These are phyloP conservation scores for Lactarius quietus DNA, from an alignment of 768 basidiomycete genomes.

Conservation along the genomic window DNA sequence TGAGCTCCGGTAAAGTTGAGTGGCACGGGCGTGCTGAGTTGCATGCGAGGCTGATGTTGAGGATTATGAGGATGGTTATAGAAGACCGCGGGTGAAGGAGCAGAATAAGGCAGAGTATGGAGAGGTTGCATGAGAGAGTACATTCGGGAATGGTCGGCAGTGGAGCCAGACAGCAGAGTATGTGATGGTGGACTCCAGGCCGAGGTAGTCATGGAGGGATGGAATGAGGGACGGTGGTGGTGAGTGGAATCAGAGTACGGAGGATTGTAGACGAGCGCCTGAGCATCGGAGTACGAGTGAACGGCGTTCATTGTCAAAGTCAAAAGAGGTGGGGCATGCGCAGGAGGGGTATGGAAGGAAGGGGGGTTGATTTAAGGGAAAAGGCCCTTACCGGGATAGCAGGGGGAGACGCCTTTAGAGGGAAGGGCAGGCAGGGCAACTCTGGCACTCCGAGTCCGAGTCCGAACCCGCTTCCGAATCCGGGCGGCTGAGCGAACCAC, in stretches of 20 bases:
- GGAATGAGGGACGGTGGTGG: slow-evolving; percentile 25
- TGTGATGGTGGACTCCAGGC: slow-evolving; percentile 29
- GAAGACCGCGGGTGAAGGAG: slow-evolving; percentile 23
- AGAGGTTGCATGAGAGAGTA: slow-evolving; percentile 29
- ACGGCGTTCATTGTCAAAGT: slow-evolving; percentile 24
- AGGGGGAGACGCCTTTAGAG: slow-evolving; percentile 10
- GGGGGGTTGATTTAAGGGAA: slow-evolving; percentile 23
- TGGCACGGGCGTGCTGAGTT: slow-evolving; percentile 17
- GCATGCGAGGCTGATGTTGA: slow-evolving; percentile 21
- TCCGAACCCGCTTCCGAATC: slow-evolving; percentile 1
- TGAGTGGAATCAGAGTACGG: slow-evolving; percentile 26
- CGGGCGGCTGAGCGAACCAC: background rate
- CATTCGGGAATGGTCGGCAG: slow-evolving; percentile 26
- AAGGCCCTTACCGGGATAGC: slow-evolving; percentile 6
- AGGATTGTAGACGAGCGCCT: slow-evolving; percentile 20
- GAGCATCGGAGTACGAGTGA: slow-evolving; percentile 25
- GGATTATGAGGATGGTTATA: slow-evolving; percentile 22
- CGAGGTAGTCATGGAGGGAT: slow-evolving; percentile 23
- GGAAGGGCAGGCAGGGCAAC: slow-evolving; percentile 12
- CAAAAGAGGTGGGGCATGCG: slow-evolving; percentile 24
- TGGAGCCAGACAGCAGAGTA: slow-evolving; percentile 23
- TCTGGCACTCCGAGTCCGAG: background rate
- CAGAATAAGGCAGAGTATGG: slow-evolving; percentile 27
- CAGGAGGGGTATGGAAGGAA: slow-evolving; percentile 16
- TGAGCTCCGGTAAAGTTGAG: slow-evolving; percentile 23